Evolutionary conservation across 1,284 basidiomycete species (phyloP).

Genomic region (Vanrija sp.): DNA sequence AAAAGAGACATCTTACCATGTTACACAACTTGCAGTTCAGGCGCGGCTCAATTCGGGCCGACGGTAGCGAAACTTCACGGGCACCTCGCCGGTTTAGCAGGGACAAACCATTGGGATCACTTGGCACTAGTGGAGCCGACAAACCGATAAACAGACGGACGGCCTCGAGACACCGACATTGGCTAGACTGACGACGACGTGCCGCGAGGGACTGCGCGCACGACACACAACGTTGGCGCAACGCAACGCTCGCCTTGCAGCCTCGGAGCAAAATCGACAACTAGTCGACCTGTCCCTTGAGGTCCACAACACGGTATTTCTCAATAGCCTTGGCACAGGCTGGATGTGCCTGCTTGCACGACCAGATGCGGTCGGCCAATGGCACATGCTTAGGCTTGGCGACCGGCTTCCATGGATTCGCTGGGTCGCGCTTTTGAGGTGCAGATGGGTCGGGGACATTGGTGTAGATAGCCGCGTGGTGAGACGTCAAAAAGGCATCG

Average conservation of each 20-base stretch:
- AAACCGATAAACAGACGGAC: too few species aligned
- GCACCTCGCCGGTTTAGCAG: too few species aligned
- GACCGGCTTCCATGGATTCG: slow-evolving; percentile 25
- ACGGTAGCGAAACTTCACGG: too few species aligned
- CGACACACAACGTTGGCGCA: too few species aligned
- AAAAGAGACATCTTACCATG: too few species aligned
- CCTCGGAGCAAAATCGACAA: background rate
- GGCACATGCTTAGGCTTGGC: slow-evolving; percentile 20
- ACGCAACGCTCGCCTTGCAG: background rate
- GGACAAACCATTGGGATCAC: too few species aligned
- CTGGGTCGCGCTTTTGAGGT: slow-evolving; percentile 13
- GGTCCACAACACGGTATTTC: slow-evolving; percentile 54
- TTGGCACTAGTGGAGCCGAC: too few species aligned
- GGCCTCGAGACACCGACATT: too few species aligned
- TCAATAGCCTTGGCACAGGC: slow-evolving; percentile 49
- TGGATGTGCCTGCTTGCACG: slow-evolving; percentile 51
- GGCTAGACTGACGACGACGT: too few species aligned
- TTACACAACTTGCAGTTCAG: too few species aligned
- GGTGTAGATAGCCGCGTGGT: slow-evolving; percentile 67
- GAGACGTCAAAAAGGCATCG: slow-evolving; percentile 66
- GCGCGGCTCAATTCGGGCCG: too few species aligned
- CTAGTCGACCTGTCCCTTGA: slow-evolving; percentile 53
- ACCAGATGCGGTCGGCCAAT: slow-evolving; percentile 48
- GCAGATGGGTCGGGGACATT: slow-evolving; percentile 18
- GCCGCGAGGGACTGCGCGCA: too few species aligned